phyloP scores from a whole-genome alignment of 495 filamentous ascomycete genomes.

The Penicillium macrosclerotiorum region DNA sequence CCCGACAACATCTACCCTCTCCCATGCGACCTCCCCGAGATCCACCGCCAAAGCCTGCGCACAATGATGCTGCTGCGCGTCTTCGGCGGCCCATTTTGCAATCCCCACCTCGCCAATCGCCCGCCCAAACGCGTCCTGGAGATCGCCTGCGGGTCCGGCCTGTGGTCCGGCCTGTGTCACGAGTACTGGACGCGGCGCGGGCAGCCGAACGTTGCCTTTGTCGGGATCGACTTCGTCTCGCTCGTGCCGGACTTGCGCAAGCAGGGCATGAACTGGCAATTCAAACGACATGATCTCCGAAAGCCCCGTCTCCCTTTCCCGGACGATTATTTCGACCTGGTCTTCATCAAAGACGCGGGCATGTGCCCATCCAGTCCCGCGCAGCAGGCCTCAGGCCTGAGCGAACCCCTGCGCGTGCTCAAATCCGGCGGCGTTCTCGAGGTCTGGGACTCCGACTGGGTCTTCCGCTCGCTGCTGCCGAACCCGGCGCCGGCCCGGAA shows the following conservation, averaged over 20 bases:
- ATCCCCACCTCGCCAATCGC: constrained; percentile 58
- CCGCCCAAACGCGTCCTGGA: constrained; percentile 80
- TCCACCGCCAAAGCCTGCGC: constrained; percentile 82
- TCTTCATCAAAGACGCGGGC: constrained; percentile 85
- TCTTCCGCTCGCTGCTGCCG: constrained; percentile 70
- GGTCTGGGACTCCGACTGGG: constrained; percentile 82
- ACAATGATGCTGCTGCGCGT: constrained; percentile 79
- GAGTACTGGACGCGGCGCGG: constrained; percentile 66
- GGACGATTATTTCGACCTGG: constrained; percentile 81
- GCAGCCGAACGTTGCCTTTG: constrained; percentile 64
- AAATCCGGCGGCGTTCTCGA: constrained; percentile 78
- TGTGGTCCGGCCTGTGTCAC: constrained; percentile 87
- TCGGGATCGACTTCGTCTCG: constrained; percentile 79
- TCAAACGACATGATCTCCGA: constrained; percentile 83
- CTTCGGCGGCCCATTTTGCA: constrained; percentile 76
- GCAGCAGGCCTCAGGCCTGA: constrained; percentile 62
- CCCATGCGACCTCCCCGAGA: constrained; percentile 82
- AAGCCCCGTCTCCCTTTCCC: constrained; percentile 73
- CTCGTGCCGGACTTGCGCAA: constrained; percentile 69
- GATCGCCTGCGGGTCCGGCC: constrained; percentile 81
- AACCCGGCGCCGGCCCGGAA: constrained; percentile 64
- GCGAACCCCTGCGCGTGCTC: constrained; percentile 75
- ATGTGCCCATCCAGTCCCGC: constrained; percentile 61
- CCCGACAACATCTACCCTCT: constrained; percentile 73
- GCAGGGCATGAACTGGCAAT: constrained; percentile 80